phyloP scores from a whole-genome alignment of 1,139 yeast genomes.

The Zygoascus meyerae region DNA sequence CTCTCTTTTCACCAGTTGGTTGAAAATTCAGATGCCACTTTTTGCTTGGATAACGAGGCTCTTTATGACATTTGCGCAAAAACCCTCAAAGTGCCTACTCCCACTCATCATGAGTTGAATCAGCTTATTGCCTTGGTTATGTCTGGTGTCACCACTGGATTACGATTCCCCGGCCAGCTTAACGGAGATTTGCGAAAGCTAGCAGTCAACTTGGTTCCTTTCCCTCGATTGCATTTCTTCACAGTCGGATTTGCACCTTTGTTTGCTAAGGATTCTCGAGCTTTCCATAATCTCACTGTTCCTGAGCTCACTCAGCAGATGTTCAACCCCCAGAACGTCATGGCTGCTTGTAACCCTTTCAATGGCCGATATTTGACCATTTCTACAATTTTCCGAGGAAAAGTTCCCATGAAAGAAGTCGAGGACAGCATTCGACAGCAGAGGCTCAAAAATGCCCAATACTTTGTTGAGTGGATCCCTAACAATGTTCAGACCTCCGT shows the following conservation, averaged over 20 bases:
- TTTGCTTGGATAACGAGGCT: conserved; percentile 44
- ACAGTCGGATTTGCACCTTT: conserved; percentile 44
- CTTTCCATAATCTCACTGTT: conserved; percentile 39
- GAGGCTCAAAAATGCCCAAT: conserved; percentile 35
- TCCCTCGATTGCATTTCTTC: conserved; percentile 44
- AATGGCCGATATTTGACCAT: conserved; percentile 42
- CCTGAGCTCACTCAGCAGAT: conserved; percentile 44
- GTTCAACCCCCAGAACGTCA: conserved; percentile 40
- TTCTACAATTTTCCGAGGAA: conserved; percentile 43
- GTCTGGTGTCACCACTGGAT: conserved; percentile 44
- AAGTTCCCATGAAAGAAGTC: conserved; percentile 42
- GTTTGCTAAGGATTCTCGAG: conserved; percentile 34
- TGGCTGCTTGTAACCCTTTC: conserved; percentile 43
- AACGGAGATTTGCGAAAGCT: conserved; percentile 43
- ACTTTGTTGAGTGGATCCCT: conserved; percentile 42
- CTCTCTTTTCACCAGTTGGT: conserved; percentile 41
- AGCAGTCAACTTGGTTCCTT: conserved; percentile 44
- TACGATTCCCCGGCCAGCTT: conserved; percentile 44
- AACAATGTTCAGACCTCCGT: conserved; percentile 40
- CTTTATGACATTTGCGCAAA: conserved; percentile 40
- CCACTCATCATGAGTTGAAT: conserved; percentile 39
- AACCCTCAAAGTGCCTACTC: conserved; percentile 37
- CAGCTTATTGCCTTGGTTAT: conserved; percentile 40
- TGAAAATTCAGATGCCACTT: conserved; percentile 42
- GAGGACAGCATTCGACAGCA: conserved; percentile 38